Evolutionary conservation across 2,329 filamentous ascomycete genomes (phyloP), one percentile per base, ranked within the genome.

Genomic region (Ceratocystis huliohia): DNA sequence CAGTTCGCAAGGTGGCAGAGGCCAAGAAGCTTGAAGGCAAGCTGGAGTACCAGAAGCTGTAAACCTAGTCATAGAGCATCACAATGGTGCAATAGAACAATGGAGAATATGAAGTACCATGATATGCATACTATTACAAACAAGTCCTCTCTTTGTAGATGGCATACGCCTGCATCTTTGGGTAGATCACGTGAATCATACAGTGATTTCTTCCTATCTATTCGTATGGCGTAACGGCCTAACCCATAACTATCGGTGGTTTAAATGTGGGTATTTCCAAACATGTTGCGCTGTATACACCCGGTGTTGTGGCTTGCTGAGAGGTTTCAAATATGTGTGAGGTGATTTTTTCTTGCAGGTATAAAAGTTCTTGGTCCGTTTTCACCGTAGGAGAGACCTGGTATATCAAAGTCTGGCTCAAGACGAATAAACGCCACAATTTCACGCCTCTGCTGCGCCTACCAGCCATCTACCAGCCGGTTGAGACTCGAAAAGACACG

Each of bases 11-110:
- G 84, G 88, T 99, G 71, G 91, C 89, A 17, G 94, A 99, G 78
- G 83, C 90, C 69, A 99, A 99, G 89, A 99, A 99, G 79, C 79
- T 99, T 72, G 94, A 99, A 78, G 93, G 94, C 37, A 97, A 97
- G 81, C 82, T 97, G 63, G 93, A 97, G 77, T 97, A 96, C 79
- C 88, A 96, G 84, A 96, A 96, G 80, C 80, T 96, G 78, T 96
- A 87, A 76, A 68, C 48, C 37, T 41, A 41, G 37, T 41, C 25
- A 63, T 25, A 20, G 61, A 28, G 30, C 48, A 65, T n/a, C 45
- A 13, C 33, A 7, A 13, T 59, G 7, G 8, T 15, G 59, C n/a
- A 30, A 28, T 62, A 45, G 20, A 62, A 22, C 22, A 33, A 59
- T 30, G 15, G 15, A 28, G 28, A 33, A 37, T 33, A 59, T 59